Conservation (phyloP, 208 protist genomes). For the Wallacemonas sp. region DNA sequence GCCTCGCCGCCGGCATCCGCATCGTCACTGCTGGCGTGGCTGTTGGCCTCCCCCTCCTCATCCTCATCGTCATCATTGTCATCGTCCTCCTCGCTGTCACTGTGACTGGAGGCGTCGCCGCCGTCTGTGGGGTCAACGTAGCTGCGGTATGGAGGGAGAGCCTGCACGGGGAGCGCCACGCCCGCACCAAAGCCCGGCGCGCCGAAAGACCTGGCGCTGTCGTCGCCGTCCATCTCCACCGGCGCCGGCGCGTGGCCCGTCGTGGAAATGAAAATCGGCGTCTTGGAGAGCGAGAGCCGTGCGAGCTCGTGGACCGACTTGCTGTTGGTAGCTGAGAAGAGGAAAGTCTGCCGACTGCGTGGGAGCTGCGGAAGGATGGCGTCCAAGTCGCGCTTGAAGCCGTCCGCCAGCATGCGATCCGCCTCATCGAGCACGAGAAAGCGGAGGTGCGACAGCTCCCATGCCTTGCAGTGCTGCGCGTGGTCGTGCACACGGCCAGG, state of each 20-base stretch:
- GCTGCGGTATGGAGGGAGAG: slow-evolving; percentile 54
- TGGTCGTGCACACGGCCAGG: slow-evolving; percentile 90
- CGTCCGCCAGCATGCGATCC: slow-evolving; percentile 99
- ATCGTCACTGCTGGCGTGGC: too few species aligned
- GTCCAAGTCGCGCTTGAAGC: slow-evolving; percentile 98
- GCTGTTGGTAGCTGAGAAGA: slow-evolving; percentile 98
- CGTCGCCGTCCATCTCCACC: neutral
- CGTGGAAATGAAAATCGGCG: slow-evolving; percentile 92
- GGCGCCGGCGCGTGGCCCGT: slow-evolving; percentile 43
- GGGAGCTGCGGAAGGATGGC: slow-evolving; percentile 87
- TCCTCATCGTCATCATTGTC: slow-evolving; percentile 13
- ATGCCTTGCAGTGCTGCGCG: slow-evolving; percentile 65
- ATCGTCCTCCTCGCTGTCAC: neutral
- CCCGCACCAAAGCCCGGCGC: slow-evolving; percentile 9
- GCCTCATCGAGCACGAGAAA: slow-evolving; percentile 99
- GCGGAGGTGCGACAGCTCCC: slow-evolving; percentile 93
- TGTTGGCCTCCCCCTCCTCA: slow-evolving; percentile 16
- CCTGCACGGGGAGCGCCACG: slow-evolving; percentile 12
- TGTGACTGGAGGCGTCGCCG: slow-evolving; percentile 15
- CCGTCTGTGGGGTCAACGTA: slow-evolving; percentile 33
- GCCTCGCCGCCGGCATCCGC: slow-evolving; percentile 33
- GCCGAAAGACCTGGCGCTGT: neutral
- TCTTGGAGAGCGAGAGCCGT: slow-evolving; percentile 89
- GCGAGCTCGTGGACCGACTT: slow-evolving; percentile 91
- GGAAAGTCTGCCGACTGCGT: slow-evolving; percentile 95